Base-by-base conservation (phyloP, 345 rosid species). In the Gossypium rotundifolium region DNA sequence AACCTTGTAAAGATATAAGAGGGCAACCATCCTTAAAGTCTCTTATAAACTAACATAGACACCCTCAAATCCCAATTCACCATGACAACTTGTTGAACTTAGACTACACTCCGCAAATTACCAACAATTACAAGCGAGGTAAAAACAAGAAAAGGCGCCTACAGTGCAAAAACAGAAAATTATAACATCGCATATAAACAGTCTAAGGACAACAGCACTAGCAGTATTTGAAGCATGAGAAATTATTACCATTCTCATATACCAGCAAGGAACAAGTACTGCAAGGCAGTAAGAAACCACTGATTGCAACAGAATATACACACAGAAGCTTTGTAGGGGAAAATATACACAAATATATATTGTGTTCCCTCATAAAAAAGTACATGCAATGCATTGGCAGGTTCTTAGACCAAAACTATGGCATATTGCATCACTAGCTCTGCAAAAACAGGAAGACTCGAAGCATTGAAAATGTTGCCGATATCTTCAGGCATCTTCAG, bases 251-350 rank as follows among this genome's bases (percentile, higher is more conserved):
- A 75, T 65, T 77, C 75, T 78, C 79, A 76, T 46, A 77, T 17
- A 75, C 27, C 73, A 77, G 61, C 66, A 29, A 76, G 23, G 20
- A 67, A 75, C 42, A 62, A 68, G 22, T 71, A 78, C 69, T 42
- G 74, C 73, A 74, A 40, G 75, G 74, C 75, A 77, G 44, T 69
- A 79, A 72, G 76, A 74, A 79, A 65, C 81, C 87, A 84, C 77
- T 78, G 38, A 74, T 72, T 80, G 82, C 72, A 84, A 76, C 81
- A 82, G 84, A 80, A 80, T 86, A 83, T 86, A 84, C 86, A 88
- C 84, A 86, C 74, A 25, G 85, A 75, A 74, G 84, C 83, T 75
- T 76, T 79, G 79, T 78, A 65, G 25, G 72, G 52, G 74, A 75
- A 75, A 80, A 76, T 89, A 83, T 87, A 84, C 84, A 89, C 82